Evolutionary conservation across 2,329 filamentous ascomycete species (phyloP).

Genomic region (Scedosporium dehoogii): DNA sequence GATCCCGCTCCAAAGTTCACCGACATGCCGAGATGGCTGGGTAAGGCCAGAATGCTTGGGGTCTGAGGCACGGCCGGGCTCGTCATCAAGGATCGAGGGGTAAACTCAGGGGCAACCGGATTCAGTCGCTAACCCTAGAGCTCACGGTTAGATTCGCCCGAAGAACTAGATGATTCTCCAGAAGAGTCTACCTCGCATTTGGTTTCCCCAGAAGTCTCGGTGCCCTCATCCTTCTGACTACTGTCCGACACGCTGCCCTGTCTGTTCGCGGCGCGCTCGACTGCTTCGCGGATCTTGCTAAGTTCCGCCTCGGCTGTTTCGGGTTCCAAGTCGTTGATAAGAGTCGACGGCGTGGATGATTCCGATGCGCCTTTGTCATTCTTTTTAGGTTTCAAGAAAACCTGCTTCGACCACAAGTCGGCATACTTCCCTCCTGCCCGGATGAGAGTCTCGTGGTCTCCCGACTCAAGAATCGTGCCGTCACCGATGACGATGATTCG

Average conservation of each 20-base stretch:
- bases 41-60: too few species aligned
- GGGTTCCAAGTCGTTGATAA: constrained; percentile 26
- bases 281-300: constrained; percentile 19
- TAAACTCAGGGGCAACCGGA: constrained; percentile 45
- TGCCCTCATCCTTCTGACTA: constrained; percentile 11
- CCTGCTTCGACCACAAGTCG: constrained; percentile 55
- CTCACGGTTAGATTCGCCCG: constrained; percentile 27
- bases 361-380: constrained; percentile 16
- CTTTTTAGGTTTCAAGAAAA: constrained; percentile 39
- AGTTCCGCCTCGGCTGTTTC: constrained; percentile 24
- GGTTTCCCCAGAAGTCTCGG: background rate
- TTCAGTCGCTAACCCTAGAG: constrained; percentile 43
- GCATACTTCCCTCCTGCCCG: constrained; percentile 50
- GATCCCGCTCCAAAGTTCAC: too few species aligned
- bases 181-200: constrained; percentile 5
- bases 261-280: constrained; percentile 12
- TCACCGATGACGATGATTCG: constrained; percentile 55
- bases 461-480: constrained; percentile 54
- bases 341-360: constrained; percentile 15
- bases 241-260: constrained; percentile 14
- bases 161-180: constrained; percentile 7
- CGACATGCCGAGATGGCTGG: too few species aligned
- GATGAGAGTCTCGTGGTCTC: constrained; percentile 50
- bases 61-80: too few species aligned
- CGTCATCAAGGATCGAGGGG: constrained; percentile 27